Evolutionary conservation across 495 filamentous ascomycete species (phyloP).

Genomic region (Trichoderma erinaceum): DNA sequence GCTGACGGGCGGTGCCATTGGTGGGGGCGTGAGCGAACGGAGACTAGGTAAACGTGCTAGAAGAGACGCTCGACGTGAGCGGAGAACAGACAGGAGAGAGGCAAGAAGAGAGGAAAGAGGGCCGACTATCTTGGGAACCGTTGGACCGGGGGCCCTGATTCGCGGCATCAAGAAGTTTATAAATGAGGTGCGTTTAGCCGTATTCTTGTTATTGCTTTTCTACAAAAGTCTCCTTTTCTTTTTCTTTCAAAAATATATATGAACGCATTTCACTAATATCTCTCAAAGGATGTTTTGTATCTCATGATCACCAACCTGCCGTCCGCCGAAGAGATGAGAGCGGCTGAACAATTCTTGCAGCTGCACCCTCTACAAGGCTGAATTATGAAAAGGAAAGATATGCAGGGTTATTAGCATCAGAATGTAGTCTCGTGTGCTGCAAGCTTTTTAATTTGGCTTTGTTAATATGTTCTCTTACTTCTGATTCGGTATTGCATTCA

Average conservation of each 20-base stretch:
- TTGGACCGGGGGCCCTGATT: slow-evolving; percentile 15
- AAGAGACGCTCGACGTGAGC: not conserved
- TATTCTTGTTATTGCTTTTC: not conserved
- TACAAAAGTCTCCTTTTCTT: too few species aligned
- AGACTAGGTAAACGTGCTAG: slow-evolving; percentile 2
- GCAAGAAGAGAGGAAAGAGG: not conserved
- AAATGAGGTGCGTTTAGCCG: not conserved
- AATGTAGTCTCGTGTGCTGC: too few species aligned
- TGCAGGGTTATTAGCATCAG: not conserved
- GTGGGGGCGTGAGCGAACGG: not conserved
- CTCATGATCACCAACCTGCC: slow-evolving; percentile 50
- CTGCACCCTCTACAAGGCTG: not conserved
- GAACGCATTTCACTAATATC: not conserved
- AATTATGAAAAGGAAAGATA: not conserved
- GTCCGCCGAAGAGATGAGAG: slow-evolving; percentile 37
- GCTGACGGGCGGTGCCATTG: slow-evolving; percentile 36
- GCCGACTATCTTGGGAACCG: slow-evolving; percentile 12
- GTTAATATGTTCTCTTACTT: too few species aligned
- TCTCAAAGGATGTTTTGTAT: slow-evolving; percentile 42
- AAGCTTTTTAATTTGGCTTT: too few species aligned
- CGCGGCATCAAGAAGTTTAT: slow-evolving; percentile 16
- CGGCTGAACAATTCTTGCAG: slow-evolving; percentile 16
- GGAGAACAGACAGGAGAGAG: not conserved
- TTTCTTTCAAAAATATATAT: not conserved
- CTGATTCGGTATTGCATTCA: too few species aligned